phyloP scores from a whole-genome alignment of 2,329 filamentous ascomycete genomes.

The Talaromyces albobiverticillius region DNA sequence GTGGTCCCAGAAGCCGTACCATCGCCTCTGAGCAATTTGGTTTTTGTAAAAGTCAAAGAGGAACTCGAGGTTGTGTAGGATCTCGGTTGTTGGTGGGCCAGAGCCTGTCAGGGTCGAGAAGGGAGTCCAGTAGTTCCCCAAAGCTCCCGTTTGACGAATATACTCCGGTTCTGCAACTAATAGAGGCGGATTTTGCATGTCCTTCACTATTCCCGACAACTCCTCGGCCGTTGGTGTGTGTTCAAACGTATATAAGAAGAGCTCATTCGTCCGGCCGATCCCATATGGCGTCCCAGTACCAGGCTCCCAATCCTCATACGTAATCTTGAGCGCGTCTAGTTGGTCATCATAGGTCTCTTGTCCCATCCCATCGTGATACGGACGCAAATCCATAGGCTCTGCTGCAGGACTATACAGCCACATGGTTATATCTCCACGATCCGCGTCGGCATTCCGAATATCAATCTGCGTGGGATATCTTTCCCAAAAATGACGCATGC shows the following conservation, averaged over 20 bases:
- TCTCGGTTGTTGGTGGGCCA: slow-evolving; percentile 31
- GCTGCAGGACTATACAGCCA: slow-evolving; percentile 61
- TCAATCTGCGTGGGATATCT: slow-evolving; percentile 59
- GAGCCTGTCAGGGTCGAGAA: slow-evolving; percentile 25
- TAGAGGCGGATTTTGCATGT: slow-evolving; percentile 53
- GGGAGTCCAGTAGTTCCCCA: slow-evolving; percentile 56
- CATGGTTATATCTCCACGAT: slow-evolving; percentile 53
- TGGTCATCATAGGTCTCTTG: slow-evolving; percentile 57
- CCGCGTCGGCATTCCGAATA: slow-evolving; percentile 49
- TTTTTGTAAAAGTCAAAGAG: slow-evolving; percentile 55
- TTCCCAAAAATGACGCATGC: slow-evolving; percentile 63
- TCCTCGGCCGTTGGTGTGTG: slow-evolving; percentile 50
- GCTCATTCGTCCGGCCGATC: slow-evolving; percentile 57
- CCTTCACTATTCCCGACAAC: slow-evolving; percentile 43
- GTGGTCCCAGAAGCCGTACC: slow-evolving; percentile 64
- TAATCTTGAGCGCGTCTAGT: slow-evolving; percentile 60
- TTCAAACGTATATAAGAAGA: slow-evolving; percentile 54
- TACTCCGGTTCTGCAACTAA: slow-evolving; percentile 49
- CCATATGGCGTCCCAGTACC: slow-evolving; percentile 58
- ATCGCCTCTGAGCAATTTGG: slow-evolving; percentile 57
- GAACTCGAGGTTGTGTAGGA: slow-evolving; percentile 56
- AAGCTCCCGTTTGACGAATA: slow-evolving; percentile 51
- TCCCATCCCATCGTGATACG: slow-evolving; percentile 58
- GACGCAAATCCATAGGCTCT: slow-evolving; percentile 54
- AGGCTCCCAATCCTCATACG: slow-evolving; percentile 61